Evolutionary conservation across 352 stramenopile species (phyloP).

Genomic region (Phytophthora citricola): DNA sequence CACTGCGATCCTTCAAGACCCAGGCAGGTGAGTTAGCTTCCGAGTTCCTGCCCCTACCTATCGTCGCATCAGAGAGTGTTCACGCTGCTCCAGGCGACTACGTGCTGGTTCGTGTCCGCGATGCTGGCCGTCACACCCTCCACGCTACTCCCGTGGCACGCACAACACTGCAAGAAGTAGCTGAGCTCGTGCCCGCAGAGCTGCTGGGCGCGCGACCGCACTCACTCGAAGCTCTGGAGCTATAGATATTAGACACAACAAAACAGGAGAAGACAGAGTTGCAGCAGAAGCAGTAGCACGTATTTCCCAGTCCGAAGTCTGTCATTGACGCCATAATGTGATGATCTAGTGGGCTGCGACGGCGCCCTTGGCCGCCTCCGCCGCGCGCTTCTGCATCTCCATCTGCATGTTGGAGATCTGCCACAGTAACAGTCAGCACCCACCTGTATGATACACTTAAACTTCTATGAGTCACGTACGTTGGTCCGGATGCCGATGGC

Average conservation of each 20-base stretch:
- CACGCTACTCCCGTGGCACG: slow-evolving; percentile 82
- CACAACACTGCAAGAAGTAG: slow-evolving; percentile 74
- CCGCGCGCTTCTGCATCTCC: slow-evolving; percentile 89
- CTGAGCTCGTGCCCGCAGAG: slow-evolving; percentile 51
- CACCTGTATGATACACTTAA: background rate
- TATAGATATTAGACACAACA: slow-evolving; percentile 40
- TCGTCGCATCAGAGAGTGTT: slow-evolving; percentile 41
- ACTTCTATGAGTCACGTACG: slow-evolving; percentile 36
- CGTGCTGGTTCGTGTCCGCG: slow-evolving; percentile 81
- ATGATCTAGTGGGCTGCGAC: slow-evolving; percentile 48
- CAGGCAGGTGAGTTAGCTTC: slow-evolving; percentile 42
- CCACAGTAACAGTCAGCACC: background rate
- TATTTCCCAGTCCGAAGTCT: slow-evolving; percentile 12
- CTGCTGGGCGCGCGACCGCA: slow-evolving; percentile 67
- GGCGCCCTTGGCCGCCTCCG: slow-evolving; percentile 74
- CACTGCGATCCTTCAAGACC: slow-evolving; percentile 53
- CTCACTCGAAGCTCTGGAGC: slow-evolving; percentile 43
- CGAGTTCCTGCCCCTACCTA: slow-evolving; percentile 58
- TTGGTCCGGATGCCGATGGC: slow-evolving; percentile 89
- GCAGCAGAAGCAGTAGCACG: slow-evolving; percentile 24
- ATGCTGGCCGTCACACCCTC: slow-evolving; percentile 85
- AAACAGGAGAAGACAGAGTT: slow-evolving; percentile 10
- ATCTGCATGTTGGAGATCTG: slow-evolving; percentile 91
- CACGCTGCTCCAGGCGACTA: slow-evolving; percentile 77
- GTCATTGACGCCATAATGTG: slow-evolving; percentile 5